Percentiles rank a stretch among this genome's conserved stretches.
Conservation (phyloP, 2,329 filamentous ascomycete genomes). For the Diaporthe citri region DNA sequence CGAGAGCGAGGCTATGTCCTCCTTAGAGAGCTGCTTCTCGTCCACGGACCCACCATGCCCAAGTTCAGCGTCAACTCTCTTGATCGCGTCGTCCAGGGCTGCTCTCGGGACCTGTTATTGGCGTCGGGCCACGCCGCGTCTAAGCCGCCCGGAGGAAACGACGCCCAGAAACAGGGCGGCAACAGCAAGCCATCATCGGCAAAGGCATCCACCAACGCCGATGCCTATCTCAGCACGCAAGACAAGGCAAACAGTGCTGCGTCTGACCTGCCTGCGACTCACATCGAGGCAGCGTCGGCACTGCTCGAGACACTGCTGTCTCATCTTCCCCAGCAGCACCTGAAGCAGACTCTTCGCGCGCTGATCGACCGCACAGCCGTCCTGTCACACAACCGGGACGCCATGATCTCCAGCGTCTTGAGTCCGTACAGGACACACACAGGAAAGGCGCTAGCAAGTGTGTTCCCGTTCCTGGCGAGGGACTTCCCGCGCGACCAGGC, state of each 20-base stretch:
- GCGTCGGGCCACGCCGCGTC: slow-evolving; percentile 56
- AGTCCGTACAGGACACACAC: slow-evolving; percentile 78
- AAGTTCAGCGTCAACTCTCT: slow-evolving; percentile 76
- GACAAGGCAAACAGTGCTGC: slow-evolving; percentile 43
- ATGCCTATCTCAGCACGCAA: slow-evolving; percentile 73
- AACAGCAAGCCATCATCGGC: slow-evolving; percentile 49
- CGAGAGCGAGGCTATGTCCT: slow-evolving; percentile 73
- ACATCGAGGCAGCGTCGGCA: slow-evolving; percentile 67
- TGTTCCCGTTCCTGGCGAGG: slow-evolving; percentile 82
- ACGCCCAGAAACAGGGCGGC: slow-evolving; percentile 43
- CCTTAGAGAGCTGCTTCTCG: slow-evolving; percentile 67
- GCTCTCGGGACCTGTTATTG: slow-evolving; percentile 80
- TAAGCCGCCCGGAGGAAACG: slow-evolving; percentile 9
- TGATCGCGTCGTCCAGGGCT: slow-evolving; percentile 71
- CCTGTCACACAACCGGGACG: slow-evolving; percentile 74
- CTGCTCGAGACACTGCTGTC: slow-evolving; percentile 75
- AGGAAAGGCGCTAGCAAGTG: slow-evolving; percentile 76
- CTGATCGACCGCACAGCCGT: slow-evolving; percentile 87
- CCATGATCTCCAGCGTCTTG: slow-evolving; percentile 85
- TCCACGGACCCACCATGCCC: slow-evolving; percentile 75
- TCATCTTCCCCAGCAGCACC: slow-evolving; percentile 72
- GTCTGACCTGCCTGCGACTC: slow-evolving; percentile 54
- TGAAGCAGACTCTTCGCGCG: slow-evolving; percentile 79
- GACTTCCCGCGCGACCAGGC: slow-evolving; percentile 72
- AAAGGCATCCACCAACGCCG: slow-evolving; percentile 71